Evolutionary conservation across 805 yeast species (phyloP), one percentile per base, ranked within the genome.

Genomic region (Millerozyma acaciae): DNA sequence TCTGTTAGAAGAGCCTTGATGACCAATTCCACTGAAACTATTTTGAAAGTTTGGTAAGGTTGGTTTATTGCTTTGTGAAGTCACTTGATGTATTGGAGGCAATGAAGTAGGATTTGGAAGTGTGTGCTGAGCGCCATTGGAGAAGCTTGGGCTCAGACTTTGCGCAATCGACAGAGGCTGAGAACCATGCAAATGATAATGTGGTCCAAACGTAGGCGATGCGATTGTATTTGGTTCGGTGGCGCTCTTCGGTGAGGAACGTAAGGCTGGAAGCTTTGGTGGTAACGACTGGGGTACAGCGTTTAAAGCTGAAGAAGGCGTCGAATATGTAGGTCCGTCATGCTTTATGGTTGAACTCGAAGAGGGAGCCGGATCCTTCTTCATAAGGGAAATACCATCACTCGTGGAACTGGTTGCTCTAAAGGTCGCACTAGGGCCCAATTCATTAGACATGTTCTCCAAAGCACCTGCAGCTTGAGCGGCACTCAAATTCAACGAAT

Each of bases 151-250:
- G 9, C 44, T 26, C 13, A 14, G 43, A 8, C 39, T 39, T 24
- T 28, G 38, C 19, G 40, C 26, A 21, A 31, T 25, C 29, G 30
- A 21, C 18, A 26, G 23, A 14, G 28, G n/a, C 14, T 39, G 38
- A n/a, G 24, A n/a, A 16, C 33, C 25, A 34, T 51, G 37, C 28
- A 56, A 48, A 33, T 50, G 60, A 35, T 47, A 62, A 37, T 66
- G 73, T 4, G 76, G 70, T 1, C 73, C 74, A 40, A 71, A 69
- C 3, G 70, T 59, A 2, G 76, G 74, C 2, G 73, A 63, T 2
- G 67, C 53, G 13, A 47, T 43, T 17, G 48, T 39, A n/a, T 42
- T 41, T 7, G 10, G 36, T 21, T 15, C 21, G 13, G 40, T 19
- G 8, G 28, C 37, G 15, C 36, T 25, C 21, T 21, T 30, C 14